Percentiles rank a stretch among this genome's conserved stretches.
Conservation (phyloP, 352 stramenopile species). For the Globisporangium cystogenes region DNA sequence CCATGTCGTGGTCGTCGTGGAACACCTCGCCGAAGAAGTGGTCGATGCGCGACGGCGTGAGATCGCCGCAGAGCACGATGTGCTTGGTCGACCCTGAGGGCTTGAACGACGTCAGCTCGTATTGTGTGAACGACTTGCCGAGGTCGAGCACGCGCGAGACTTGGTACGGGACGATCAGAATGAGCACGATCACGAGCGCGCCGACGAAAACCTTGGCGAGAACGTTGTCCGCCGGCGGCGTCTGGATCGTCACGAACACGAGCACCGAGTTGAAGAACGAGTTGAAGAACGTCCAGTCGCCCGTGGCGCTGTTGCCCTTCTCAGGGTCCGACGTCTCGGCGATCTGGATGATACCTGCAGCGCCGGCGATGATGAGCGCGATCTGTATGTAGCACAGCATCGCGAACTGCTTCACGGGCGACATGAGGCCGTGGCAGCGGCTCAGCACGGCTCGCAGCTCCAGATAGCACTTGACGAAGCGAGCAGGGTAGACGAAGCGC, state of each 20-base stretch:
- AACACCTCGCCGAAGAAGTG: slow-evolving; percentile 87
- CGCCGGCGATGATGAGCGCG: slow-evolving; percentile 64
- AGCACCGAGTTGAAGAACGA: slow-evolving; percentile 87
- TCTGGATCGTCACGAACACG: slow-evolving; percentile 85
- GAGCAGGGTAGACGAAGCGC: slow-evolving; percentile 81
- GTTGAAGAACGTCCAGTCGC: slow-evolving; percentile 88
- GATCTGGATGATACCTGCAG: slow-evolving; percentile 81
- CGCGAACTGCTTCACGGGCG: slow-evolving; percentile 74
- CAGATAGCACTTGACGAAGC: slow-evolving; percentile 81
- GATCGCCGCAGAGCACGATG: slow-evolving; percentile 79
- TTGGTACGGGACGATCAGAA: slow-evolving; percentile 83
- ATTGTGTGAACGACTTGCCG: slow-evolving; percentile 64
- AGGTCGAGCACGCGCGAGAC: slow-evolving; percentile 81
- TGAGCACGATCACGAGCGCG: slow-evolving; percentile 77
- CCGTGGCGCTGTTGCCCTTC: slow-evolving; percentile 26
- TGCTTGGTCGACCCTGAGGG: slow-evolving; percentile 51
- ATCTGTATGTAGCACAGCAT: slow-evolving; percentile 83
- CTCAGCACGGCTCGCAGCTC: slow-evolving; percentile 68
- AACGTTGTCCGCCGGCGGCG: slow-evolving; percentile 73
- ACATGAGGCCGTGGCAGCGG: slow-evolving; percentile 73
- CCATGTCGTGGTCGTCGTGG: slow-evolving; percentile 81
- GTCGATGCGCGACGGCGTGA: slow-evolving; percentile 74
- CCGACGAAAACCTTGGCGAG: slow-evolving; percentile 80
- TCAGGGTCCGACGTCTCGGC: slow-evolving; percentile 70
- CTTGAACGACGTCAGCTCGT: slow-evolving; percentile 72